A percentile compares a stretch with the other conserved stretches of the same genome.
phyloP scores from a whole-genome alignment of 306 rosid genomes.

The Psophocarpus tetragonolobus region DNA sequence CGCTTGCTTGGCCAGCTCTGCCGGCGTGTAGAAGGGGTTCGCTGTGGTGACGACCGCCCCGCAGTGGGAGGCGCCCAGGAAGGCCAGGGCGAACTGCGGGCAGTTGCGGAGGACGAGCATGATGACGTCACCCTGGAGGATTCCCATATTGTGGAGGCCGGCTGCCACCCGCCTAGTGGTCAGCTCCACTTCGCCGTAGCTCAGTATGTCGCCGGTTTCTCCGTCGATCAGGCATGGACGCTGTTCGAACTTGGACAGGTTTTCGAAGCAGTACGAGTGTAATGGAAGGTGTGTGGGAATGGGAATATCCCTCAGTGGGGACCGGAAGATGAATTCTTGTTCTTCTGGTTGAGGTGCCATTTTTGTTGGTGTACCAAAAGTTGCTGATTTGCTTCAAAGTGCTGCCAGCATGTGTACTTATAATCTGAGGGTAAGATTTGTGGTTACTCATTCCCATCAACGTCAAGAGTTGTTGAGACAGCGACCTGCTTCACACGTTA shows the following conservation, averaged over 20 bases:
- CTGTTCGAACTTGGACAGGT: constrained; percentile 48
- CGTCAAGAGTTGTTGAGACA: constrained; percentile 21
- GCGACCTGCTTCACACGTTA: constrained; percentile 2
- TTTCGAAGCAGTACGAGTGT: constrained; percentile 74
- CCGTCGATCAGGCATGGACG: constrained; percentile 75
- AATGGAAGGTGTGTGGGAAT: constrained; percentile 80
- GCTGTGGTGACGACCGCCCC: constrained; percentile 72
- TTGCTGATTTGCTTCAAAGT: background rate
- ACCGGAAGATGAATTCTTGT: constrained; percentile 61
- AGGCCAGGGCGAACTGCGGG: constrained; percentile 65
- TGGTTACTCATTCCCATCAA: no score
- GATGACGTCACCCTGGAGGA: constrained; percentile 66
- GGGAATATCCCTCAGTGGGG: constrained; percentile 74
- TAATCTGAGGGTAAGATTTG: background rate
- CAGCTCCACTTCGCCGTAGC: constrained; percentile 62
- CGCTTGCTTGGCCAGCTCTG: constrained; percentile 65
- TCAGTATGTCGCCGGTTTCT: constrained; percentile 48
- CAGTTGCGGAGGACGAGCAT: constrained; percentile 87
- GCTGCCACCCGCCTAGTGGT: constrained; percentile 53
- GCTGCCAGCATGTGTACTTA: background rate
- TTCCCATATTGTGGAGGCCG: constrained; percentile 59
- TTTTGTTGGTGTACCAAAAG: background rate
- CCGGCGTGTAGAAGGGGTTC: constrained; percentile 65
- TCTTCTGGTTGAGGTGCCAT: constrained; percentile 8
- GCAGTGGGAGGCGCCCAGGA: constrained; percentile 64